A percentile compares a stretch with the other conserved stretches of the same genome.
Evolutionary conservation across 345 rosid species (phyloP).

Genomic region (Moricandia moricandioides): DNA sequence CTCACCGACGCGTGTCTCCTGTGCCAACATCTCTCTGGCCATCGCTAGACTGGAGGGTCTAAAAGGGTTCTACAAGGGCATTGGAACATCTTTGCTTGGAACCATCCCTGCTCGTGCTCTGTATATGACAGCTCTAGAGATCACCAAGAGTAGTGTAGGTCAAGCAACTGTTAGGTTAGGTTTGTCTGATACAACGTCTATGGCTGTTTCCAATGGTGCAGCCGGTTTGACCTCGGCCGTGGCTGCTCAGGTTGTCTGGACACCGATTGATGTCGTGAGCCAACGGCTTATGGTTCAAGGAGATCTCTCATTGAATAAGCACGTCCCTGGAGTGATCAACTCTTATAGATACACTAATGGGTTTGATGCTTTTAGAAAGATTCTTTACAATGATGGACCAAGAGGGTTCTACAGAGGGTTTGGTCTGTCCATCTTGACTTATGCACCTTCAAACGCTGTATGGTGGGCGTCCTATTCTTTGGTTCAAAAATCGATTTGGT

Average conservation of each 20-base stretch:
- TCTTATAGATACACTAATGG: conserved; percentile 60
- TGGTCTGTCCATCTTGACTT: conserved; percentile 77
- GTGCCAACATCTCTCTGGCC: conserved; percentile 55
- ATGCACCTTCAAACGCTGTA: conserved; percentile 81
- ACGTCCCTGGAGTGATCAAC: conserved; percentile 33
- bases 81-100: conserved; percentile 86
- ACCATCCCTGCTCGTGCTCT: conserved; percentile 92
- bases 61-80: conserved; percentile 79
- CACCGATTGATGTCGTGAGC: conserved; percentile 87
- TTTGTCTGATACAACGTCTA: conserved; percentile 60
- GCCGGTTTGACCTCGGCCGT: conserved; percentile 85
- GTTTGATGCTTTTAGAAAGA: conserved; percentile 71
- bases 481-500: conserved; percentile 61
- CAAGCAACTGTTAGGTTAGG: conserved; percentile 72
- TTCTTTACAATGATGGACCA: conserved; percentile 54
- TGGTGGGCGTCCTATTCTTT: conserved; percentile 93
- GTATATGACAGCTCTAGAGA: conserved; percentile 85
- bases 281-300: conserved; percentile 94
- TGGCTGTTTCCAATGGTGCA: conserved; percentile 71
- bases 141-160: conserved; percentile 85
- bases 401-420: conserved; percentile 86
- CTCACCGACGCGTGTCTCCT: conserved; percentile 49
- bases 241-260: conserved; percentile 92
- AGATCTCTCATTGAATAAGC: not conserved
- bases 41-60: conserved; percentile 72